Percentiles rank a stretch among this genome's conserved stretches.
These are phyloP conservation scores for Dioscorea zingiberensis DNA, from an alignment of 106 monocot genomes.

Conservation along the genomic window DNA sequence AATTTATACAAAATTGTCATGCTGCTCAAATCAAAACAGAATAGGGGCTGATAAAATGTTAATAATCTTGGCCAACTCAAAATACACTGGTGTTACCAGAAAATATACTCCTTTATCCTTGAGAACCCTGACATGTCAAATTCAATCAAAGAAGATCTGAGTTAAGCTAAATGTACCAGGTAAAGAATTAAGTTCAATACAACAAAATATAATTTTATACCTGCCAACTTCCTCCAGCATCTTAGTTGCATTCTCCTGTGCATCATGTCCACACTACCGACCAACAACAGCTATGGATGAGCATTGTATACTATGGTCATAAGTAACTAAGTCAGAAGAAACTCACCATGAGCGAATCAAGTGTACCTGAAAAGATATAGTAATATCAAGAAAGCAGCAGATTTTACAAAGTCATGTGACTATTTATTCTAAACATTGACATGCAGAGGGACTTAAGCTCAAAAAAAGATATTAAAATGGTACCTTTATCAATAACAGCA, in stretches of 20 bases:
- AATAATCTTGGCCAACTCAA: not conserved
- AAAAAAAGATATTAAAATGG: not conserved
- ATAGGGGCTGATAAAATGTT: not conserved
- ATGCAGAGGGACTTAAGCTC: not conserved
- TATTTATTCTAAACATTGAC: not conserved
- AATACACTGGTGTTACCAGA: constrained; percentile 43
- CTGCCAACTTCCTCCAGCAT: constrained; percentile 92
- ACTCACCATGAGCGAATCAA: constrained; percentile 97
- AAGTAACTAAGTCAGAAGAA: constrained; percentile 12
- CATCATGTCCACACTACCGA: constrained; percentile 75
- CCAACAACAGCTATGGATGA: constrained; percentile 12
- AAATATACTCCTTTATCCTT: constrained; percentile 90
- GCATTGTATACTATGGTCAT: constrained; percentile 12
- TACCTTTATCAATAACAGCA: constrained; percentile 97
- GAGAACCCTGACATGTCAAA: constrained; percentile 48
- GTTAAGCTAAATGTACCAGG: not conserved
- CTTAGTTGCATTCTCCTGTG: constrained; percentile 63
- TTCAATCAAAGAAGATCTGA: constrained; percentile 4
- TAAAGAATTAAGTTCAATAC: not conserved
- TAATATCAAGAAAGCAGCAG: constrained; percentile 17
- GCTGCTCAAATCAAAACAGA: not conserved
- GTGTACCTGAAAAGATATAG: constrained; percentile 62
- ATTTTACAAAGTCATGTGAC: not conserved
- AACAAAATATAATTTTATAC: constrained; percentile 26
- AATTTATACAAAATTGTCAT: not conserved